phyloP scores from a whole-genome alignment of 2,329 filamentous ascomycete species.

The Coniochaeta pulveracea region DNA sequence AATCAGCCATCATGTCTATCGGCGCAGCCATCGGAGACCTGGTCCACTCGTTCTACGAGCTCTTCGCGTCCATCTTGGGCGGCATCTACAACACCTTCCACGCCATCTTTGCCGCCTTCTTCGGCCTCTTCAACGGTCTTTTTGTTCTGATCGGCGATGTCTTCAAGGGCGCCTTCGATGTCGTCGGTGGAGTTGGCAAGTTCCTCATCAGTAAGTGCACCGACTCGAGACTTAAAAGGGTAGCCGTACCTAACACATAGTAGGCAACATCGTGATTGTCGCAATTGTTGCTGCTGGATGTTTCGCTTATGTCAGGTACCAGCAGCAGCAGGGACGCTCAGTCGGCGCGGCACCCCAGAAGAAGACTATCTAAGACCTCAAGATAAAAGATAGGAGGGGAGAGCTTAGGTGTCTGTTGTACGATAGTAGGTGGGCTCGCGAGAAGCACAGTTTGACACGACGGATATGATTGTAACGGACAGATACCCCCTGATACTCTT shows the following conservation, averaged over 20 bases:
- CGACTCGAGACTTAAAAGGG: background rate
- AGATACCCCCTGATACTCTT: too few species aligned
- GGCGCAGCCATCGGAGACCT: constrained; percentile 14
- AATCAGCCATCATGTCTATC: constrained; percentile 12
- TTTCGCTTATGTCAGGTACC: constrained; percentile 12
- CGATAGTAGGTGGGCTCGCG: too few species aligned
- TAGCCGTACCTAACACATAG: too few species aligned
- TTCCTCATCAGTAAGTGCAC: constrained; percentile 13
- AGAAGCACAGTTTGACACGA: too few species aligned
- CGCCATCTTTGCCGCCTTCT: constrained; percentile 12
- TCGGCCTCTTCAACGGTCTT: constrained; percentile 12
- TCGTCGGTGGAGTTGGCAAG: constrained; percentile 14
- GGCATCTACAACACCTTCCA: constrained; percentile 13
- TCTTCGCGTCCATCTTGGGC: constrained; percentile 13
- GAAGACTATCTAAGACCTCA: too few species aligned
- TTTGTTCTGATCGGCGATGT: constrained; percentile 13
- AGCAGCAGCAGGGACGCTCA: constrained; percentile 10
- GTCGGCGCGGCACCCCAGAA: constrained; percentile 7
- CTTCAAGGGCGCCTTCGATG: constrained; percentile 12
- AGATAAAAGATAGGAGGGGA: too few species aligned
- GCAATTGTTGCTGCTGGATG: constrained; percentile 17
- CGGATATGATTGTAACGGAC: too few species aligned
- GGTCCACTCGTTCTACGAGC: constrained; percentile 14
- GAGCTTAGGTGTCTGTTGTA: too few species aligned
- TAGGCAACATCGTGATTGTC: constrained; percentile 16